Evolutionary conservation across 306 rosid species (phyloP).

Genomic region (Dalbergia oliveri): DNA sequence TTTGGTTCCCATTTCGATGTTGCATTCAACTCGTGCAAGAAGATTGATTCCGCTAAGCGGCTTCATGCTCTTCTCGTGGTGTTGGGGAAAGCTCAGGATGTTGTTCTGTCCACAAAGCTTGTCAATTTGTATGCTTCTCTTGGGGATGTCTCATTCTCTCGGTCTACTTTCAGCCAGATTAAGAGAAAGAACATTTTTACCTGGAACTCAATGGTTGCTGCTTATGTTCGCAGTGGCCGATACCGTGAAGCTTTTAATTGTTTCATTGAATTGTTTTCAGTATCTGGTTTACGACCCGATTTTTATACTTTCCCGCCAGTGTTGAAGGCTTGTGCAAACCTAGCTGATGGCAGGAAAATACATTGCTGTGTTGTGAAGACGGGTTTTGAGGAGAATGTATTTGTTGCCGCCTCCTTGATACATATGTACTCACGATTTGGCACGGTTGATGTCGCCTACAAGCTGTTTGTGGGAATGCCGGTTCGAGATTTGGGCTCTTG

Average conservation of each 20-base stretch:
- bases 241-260: constrained; percentile 42
- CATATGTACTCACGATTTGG: constrained; percentile 53
- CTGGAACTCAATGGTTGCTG: constrained; percentile 59
- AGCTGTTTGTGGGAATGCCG: constrained; percentile 54
- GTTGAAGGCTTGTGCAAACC: constrained; percentile 49
- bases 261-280: constrained; percentile 38
- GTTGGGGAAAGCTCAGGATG: constrained; percentile 49
- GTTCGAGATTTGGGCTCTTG: constrained; percentile 57
- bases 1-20: constrained; percentile 3
- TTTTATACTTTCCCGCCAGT: constrained; percentile 56
- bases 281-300: constrained; percentile 49
- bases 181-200: constrained; percentile 50
- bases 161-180: constrained; percentile 43
- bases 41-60: constrained; percentile 31
- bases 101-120: constrained; percentile 52
- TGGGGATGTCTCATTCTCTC: constrained; percentile 43
- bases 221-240: constrained; percentile 41
- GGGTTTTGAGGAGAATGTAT: constrained; percentile 57
- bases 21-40: constrained; percentile 45
- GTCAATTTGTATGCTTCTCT: constrained; percentile 52
- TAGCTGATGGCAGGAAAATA: constrained; percentile 49
- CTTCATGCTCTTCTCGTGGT: constrained; percentile 54
- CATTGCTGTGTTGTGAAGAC: constrained; percentile 56
- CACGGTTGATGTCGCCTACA: constrained; percentile 36
- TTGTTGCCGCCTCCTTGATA: constrained; percentile 58